Percentiles rank a stretch among this genome's conserved stretches.
Evolutionary conservation across 148 eudicot genomes (phyloP).

Genomic region (Cornus suecica): DNA sequence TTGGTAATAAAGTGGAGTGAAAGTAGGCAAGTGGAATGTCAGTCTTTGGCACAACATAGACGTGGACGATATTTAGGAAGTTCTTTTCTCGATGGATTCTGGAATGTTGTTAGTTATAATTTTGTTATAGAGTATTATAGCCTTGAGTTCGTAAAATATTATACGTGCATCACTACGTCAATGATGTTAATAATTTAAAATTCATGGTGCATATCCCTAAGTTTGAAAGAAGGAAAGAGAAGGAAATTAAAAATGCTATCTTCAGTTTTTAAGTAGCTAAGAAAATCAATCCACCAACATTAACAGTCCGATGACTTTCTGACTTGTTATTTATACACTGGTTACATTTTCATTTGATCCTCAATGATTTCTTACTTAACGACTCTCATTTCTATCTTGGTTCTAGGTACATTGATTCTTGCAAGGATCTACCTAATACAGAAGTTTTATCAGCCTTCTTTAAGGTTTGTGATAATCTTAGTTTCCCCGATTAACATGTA

Average conservation of each 20-base stretch:
- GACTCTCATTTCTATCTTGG: background rate
- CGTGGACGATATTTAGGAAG: background rate
- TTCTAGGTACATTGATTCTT: constrained; percentile 47
- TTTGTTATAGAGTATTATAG: background rate
- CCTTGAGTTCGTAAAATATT: background rate
- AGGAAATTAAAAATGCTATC: too few relatives aligned
- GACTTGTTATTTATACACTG: background rate
- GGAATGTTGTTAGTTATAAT: background rate
- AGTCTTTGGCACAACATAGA: background rate
- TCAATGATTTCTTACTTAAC: background rate
- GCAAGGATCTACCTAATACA: constrained; percentile 38
- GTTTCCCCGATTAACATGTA: background rate
- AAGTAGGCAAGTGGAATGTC: background rate
- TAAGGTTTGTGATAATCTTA: constrained; percentile 30
- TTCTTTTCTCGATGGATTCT: background rate
- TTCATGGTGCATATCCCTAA: background rate
- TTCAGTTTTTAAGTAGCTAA: too few relatives aligned
- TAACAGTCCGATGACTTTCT: background rate
- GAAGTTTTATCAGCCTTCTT: constrained; percentile 33
- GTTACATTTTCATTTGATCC: background rate
- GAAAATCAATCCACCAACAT: too few relatives aligned
- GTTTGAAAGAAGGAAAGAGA: too few relatives aligned
- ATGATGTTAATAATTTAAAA: background rate
- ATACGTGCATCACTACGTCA: background rate
- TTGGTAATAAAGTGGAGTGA: background rate